phyloP scores from a whole-genome alignment of 495 filamentous ascomycete species.

The Echria macrotheca region DNA sequence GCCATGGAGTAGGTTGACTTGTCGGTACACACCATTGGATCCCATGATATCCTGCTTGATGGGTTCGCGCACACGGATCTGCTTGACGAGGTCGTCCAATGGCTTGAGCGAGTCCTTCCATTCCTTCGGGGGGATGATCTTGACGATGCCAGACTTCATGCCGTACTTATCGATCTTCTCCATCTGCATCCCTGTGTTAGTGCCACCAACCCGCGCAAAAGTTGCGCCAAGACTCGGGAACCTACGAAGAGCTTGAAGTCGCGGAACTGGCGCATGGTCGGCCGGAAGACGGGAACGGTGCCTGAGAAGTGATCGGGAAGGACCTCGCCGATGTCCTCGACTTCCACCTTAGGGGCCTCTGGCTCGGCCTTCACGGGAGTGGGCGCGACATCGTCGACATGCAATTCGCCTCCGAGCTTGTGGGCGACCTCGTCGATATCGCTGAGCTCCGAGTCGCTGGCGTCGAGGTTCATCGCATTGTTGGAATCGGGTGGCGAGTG shows the following conservation, averaged over 20 bases:
- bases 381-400: slow-evolving; percentile 10
- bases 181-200: slow-evolving; percentile 44
- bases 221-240: slow-evolving; percentile 6
- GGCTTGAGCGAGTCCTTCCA: slow-evolving; percentile 77
- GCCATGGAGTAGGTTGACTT: slow-evolving; percentile 92
- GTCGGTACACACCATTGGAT: slow-evolving; percentile 86
- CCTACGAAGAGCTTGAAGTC: slow-evolving; percentile 78
- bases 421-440: slow-evolving; percentile 45
- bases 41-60: slow-evolving; percentile 98
- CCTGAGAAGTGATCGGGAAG: slow-evolving; percentile 86
- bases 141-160: slow-evolving; percentile 95
- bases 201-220: neutral
- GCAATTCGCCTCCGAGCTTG: slow-evolving; percentile 22
- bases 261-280: slow-evolving; percentile 89
- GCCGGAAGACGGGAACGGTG: slow-evolving; percentile 89
- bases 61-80: slow-evolving; percentile 88
- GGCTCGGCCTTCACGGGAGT: slow-evolving; percentile 1
- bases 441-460: slow-evolving; percentile 52
- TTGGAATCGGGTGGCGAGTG: slow-evolving; percentile 50
- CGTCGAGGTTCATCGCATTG: slow-evolving; percentile 43
- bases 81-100: slow-evolving; percentile 81
- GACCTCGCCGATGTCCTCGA: slow-evolving; percentile 67
- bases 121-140: slow-evolving; percentile 89
- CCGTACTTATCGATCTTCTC: slow-evolving; percentile 86
- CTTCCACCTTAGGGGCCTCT: slow-evolving; percentile 26